Conservation (phyloP, 2,329 filamentous ascomycete genomes). For the Neurospora sp. region DNA sequence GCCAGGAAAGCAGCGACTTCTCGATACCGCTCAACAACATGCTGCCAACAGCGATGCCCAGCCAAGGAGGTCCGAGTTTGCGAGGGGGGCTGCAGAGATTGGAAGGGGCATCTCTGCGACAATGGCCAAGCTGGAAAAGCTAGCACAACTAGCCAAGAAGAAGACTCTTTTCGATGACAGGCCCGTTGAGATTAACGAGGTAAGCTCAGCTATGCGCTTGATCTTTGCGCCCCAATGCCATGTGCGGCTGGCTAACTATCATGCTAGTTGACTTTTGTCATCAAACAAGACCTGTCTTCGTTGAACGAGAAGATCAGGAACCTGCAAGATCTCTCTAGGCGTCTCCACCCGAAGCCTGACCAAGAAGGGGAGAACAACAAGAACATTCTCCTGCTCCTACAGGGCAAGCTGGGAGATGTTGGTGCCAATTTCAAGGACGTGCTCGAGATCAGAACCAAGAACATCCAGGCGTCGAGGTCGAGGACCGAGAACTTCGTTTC, state of each 20-base stretch:
- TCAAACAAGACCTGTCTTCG: slow-evolving; percentile 88
- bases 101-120: slow-evolving; percentile 84
- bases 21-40: slow-evolving; percentile 64
- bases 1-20: slow-evolving; percentile 67
- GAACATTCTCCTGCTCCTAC: slow-evolving; percentile 85
- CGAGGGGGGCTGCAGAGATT: slow-evolving; percentile 82
- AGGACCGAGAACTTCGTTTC: slow-evolving; percentile 96
- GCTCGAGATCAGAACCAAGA: slow-evolving; percentile 90
- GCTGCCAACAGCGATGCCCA: slow-evolving; percentile 44
- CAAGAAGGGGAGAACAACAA: slow-evolving; percentile 97
- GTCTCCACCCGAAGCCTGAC: slow-evolving; percentile 61
- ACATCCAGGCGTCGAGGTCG: slow-evolving; percentile 87
- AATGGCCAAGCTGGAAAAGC: slow-evolving; percentile 88
- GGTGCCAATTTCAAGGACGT: slow-evolving; percentile 96
- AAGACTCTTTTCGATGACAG: slow-evolving; percentile 96
- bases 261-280: slow-evolving; percentile 67
- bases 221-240: not conserved
- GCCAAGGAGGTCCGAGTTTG: slow-evolving; percentile 77
- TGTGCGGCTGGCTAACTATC: slow-evolving; percentile 4
- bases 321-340: slow-evolving; percentile 67
- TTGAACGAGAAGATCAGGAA: slow-evolving; percentile 78
- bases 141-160: slow-evolving; percentile 90
- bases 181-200: slow-evolving; percentile 91
- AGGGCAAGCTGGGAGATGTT: slow-evolving; percentile 86
- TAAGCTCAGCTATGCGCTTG: slow-evolving; percentile 61